phyloP scores from a whole-genome alignment of 192 early-diverging fungal genomes.

The Podila epicladia region DNA sequence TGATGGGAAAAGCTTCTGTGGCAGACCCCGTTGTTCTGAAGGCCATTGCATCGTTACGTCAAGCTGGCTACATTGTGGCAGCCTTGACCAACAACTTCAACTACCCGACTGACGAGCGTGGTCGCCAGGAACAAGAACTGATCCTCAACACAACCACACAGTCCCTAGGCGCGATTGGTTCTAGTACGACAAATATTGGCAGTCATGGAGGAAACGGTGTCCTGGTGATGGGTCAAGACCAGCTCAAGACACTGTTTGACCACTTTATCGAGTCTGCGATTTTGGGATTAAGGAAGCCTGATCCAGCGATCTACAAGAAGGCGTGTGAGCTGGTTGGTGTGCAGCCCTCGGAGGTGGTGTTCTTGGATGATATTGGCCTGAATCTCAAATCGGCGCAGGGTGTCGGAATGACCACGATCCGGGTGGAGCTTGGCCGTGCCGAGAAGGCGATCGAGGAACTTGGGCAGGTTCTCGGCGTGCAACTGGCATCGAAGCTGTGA shows the following conservation, averaged over 20 bases:
- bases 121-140: conserved; percentile 21
- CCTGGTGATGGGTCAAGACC: conserved; percentile 43
- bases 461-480: conserved; percentile 50
- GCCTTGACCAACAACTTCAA: conserved; percentile 90
- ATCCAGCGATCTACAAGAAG: conserved; percentile 74
- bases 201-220: conserved; percentile 20
- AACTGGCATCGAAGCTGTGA: not conserved
- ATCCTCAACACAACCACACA: conserved; percentile 40
- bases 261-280: conserved; percentile 79
- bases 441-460: conserved; percentile 61
- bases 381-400: conserved; percentile 77
- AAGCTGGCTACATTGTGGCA: conserved; percentile 69
- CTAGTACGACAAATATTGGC: conserved; percentile 1
- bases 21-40: conserved; percentile 57
- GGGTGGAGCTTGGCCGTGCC: conserved; percentile 62
- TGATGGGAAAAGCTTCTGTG: conserved; percentile 68
- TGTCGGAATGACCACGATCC: conserved; percentile 78
- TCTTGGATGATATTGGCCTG: conserved; percentile 87
- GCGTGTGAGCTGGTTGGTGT: conserved; percentile 80
- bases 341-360: conserved; percentile 71
- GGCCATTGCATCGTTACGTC: conserved; percentile 54
- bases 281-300: conserved; percentile 84
- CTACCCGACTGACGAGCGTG: conserved; percentile 50
- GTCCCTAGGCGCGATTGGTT: not conserved
- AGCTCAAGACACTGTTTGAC: conserved; percentile 69